Base-by-base conservation (phyloP, 1,284 basidiomycete species). In the Polyporus tsugae region DNA sequence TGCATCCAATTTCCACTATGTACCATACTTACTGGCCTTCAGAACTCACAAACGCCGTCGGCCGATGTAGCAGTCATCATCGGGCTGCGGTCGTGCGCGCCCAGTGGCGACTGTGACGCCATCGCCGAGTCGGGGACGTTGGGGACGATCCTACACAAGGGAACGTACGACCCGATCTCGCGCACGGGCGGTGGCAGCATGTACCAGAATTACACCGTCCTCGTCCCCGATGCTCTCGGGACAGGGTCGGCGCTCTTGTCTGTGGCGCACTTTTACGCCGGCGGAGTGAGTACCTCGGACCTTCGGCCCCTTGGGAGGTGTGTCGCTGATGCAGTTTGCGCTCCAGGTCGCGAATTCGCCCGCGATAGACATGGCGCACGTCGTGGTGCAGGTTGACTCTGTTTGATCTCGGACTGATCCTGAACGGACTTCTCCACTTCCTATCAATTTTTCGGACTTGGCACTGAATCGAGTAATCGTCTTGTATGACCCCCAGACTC, bases 251-350 rank as follows among this genome's bases (percentile, higher is more conserved):
- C 58, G n/a, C 36, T 60, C 3, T 19, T 60, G 36, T 60, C 58
- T 60, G 58, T 60, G 9, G 58, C 58, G 36, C 58, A 60, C 58
- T 60, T 60, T n/a, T 60, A 60, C 38, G 38, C 58, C 13, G 58
- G 38, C 22, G 58, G 58, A 38, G 58, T 60, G 58, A 60, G 58
- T 42, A 41, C 58, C 1, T n/a, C 39, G n/a, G 22, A 10, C 13
- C 38, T 33, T 49, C 10, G 17, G 36, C 19, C n/a, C 29, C 29
- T 55, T 13, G 29, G 17, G 52, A 6, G 29, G 7, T 25, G 25
- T 29, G 17, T 19, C 15, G 15, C 52, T 55, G 52, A 55, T 19
- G 52, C 15, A 7, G 46, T 49, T 49, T 13, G n/a, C 58, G 6
- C 11, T n/a, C 13, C 52, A 55, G 52, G 52, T 55, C 52, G 52